Evolutionary conservation across 768 basidiomycete species (phyloP), one percentile per base, ranked within the genome.

Genomic region (Panus rudis): DNA sequence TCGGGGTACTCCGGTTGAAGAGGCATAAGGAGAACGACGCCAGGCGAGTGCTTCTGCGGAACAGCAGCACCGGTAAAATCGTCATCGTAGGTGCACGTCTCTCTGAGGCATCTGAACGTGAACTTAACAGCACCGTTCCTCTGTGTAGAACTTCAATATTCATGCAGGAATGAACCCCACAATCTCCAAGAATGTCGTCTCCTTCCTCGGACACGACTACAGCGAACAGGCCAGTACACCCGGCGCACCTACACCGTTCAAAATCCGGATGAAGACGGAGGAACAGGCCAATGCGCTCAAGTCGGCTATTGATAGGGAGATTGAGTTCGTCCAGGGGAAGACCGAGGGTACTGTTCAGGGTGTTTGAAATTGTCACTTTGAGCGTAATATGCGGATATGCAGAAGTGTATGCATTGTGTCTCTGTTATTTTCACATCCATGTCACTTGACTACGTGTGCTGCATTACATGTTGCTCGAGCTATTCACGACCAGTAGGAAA

Each of bases 21-120:
- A 86, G 75, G 52, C 79, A 89, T 58, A 87, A 80, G 48, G 74
- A 73, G 47, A 77, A 70, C 1, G 67, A 62, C 24, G 56, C 68
- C 38, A 70, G 84, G 30, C 72, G 87, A 31, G 54, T 84, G 43
- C 67, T 91, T 26, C 63, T 88, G 54, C 72, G 87, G 42, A 87
- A 86, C 50, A 84, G 76, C 53, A 74, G 63, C 37, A 85, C 83
- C 19, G 86, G 86, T 14, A 86, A 83, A 58, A 77, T 91, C 49
- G 67, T 76, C 43, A 68, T 90, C 31, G 87, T 90, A 46, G 37
- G 84, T 73, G n/a, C 17, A 21, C 30, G 40, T 26, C 20, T 35
- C 28, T n/a, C 28, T 30, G 28, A 30, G 10, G 28, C n/a, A 30
- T 10, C 28, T 10, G n/a, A n/a, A 30, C 28, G 28, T 10, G 28